phyloP scores from a whole-genome alignment of 208 protist genomes.

The Naegleria fowleri region DNA sequence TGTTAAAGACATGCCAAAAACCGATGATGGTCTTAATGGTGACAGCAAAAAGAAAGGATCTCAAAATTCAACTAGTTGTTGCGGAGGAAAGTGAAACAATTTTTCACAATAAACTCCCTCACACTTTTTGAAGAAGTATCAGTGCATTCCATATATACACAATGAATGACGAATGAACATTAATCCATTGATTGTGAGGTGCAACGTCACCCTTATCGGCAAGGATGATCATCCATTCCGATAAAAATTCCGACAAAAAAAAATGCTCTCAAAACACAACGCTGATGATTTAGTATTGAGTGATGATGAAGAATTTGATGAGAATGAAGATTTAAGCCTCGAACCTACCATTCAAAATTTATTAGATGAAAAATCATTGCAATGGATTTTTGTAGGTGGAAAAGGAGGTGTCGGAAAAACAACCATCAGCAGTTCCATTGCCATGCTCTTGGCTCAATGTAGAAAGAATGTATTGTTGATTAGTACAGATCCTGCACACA shows the following conservation, averaged over 20 bases:
- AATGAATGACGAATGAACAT: no score
- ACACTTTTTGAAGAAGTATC: no score
- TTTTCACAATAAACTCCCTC: no score
- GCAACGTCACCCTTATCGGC: no score
- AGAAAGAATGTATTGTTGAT: constrained; percentile 85
- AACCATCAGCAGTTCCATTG: constrained; percentile 77
- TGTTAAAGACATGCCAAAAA: neutral
- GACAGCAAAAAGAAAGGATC: neutral
- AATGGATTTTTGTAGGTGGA: constrained; percentile 52
- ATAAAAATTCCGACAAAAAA: neutral
- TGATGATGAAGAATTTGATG: constrained; percentile 20
- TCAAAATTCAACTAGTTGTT: neutral
- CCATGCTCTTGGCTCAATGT: constrained; percentile 78
- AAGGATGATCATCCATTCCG: no score
- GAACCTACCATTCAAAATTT: constrained; percentile 14
- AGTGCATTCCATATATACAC: no score
- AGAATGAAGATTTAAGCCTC: neutral
- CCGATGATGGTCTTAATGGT: neutral
- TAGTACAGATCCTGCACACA: constrained; percentile 98
- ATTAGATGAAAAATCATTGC: neutral
- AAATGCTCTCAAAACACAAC: neutral
- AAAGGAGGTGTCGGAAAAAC: constrained; percentile 98
- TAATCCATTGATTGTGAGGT: no score
- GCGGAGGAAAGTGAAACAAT: no score
- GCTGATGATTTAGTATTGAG: neutral